phyloP scores from a whole-genome alignment of 2,329 filamentous ascomycete genomes.

The Colletotrichum cuscutae region DNA sequence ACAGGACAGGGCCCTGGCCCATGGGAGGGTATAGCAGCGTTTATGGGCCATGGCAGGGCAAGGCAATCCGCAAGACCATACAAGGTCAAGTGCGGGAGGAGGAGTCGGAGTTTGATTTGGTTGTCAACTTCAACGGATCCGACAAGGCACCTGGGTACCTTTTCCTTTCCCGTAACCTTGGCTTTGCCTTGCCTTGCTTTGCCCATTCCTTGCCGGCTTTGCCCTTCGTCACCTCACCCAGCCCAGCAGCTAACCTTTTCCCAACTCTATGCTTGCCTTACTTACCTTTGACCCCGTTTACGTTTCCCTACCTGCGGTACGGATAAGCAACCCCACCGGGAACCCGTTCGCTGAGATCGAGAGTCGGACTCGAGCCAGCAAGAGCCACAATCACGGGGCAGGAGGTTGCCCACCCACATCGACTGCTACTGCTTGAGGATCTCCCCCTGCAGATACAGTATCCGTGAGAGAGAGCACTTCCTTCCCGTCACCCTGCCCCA shows the following conservation, averaged over 20 bases:
- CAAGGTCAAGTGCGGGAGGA: constrained; percentile 16
- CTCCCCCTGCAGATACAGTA: neutral
- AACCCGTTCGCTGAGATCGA: neutral
- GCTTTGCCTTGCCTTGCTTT: neutral
- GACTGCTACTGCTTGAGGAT: neutral
- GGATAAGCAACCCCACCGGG: constrained; percentile 15
- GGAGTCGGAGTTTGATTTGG: constrained; percentile 3
- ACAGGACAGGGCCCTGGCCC: neutral
- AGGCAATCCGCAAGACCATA: neutral
- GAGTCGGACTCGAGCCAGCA: constrained; percentile 13
- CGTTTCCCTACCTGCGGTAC: neutral
- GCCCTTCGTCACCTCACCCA: constrained; percentile 6
- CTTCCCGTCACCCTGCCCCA: neutral
- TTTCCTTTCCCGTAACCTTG: constrained; percentile 6
- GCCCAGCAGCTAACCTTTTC: neutral
- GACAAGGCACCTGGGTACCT: constrained; percentile 27
- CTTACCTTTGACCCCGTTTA: neutral
- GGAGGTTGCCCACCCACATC: constrained; percentile 4
- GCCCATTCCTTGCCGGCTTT: neutral
- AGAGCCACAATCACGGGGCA: constrained; percentile 4
- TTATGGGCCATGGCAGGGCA: neutral
- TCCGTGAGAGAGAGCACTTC: neutral
- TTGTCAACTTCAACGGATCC: neutral
- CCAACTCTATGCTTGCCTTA: neutral
- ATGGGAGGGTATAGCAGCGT: neutral